phyloP scores from a whole-genome alignment of 192 early-diverging fungal genomes.

The Haplosporangium gracile region DNA sequence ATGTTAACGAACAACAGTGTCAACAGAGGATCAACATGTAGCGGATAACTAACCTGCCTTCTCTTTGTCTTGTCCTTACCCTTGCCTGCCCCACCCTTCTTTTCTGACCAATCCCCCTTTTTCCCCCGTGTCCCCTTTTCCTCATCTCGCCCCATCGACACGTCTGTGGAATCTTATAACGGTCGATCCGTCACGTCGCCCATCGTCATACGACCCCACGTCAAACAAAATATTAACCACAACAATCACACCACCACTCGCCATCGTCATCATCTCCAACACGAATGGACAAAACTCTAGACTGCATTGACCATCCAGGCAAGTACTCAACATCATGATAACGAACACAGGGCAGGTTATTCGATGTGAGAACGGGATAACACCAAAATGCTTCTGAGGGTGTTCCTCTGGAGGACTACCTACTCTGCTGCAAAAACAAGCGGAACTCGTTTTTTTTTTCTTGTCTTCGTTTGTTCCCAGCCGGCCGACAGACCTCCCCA shows the following conservation, averaged over 20 bases:
- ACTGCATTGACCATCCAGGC: slow-evolving; percentile 57
- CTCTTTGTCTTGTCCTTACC: background rate
- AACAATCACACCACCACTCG: background rate
- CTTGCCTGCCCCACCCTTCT: background rate
- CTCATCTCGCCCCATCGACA: background rate
- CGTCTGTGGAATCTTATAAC: background rate
- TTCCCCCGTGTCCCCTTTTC: background rate
- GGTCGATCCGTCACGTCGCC: slow-evolving; percentile 1
- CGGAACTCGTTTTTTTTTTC: background rate
- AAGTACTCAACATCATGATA: slow-evolving; percentile 7
- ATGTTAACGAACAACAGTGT: too few relatives aligned
- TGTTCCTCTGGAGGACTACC: background rate
- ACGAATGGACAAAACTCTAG: slow-evolving; percentile 14
- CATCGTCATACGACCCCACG: background rate
- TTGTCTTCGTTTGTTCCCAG: background rate
- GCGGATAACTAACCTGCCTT: background rate
- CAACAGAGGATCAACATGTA: background rate
- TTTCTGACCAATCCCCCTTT: background rate
- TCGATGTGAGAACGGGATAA: background rate
- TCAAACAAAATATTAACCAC: background rate
- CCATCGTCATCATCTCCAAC: background rate
- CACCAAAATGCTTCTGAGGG: background rate
- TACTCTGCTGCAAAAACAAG: background rate
- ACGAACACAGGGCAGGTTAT: background rate
- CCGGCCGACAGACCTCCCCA: background rate